Evolutionary conservation across 2,329 filamentous ascomycete genomes (phyloP).

Genomic region (Colletotrichum euphorbiae): DNA sequence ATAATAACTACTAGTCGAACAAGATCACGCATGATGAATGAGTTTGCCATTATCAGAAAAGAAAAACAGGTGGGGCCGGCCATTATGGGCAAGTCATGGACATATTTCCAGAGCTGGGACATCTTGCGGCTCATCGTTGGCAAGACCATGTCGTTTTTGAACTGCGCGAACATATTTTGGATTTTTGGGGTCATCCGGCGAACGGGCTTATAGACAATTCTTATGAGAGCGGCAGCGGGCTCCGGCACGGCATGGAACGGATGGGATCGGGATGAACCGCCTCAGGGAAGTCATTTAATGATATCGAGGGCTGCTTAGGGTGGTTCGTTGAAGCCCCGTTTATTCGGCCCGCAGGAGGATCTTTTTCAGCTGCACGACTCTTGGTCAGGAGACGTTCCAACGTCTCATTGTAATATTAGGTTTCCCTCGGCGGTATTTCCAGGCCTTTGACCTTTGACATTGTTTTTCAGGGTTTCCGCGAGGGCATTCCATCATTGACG

Average conservation of each 20-base stretch:
- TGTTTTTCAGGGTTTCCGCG: not conserved
- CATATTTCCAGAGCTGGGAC: slow-evolving; percentile 25
- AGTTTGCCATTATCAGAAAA: slow-evolving; percentile 5
- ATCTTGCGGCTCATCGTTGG: slow-evolving; percentile 17
- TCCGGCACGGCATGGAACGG: slow-evolving; percentile 26
- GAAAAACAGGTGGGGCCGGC: slow-evolving; percentile 11
- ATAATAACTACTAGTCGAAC: slow-evolving; percentile 11
- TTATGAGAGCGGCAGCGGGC: slow-evolving; percentile 20
- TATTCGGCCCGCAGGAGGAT: slow-evolving; percentile 9
- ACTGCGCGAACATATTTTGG: not conserved
- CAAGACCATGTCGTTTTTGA: slow-evolving; percentile 22
- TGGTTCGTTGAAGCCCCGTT: slow-evolving; percentile 18
- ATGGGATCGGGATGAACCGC: slow-evolving; percentile 21
- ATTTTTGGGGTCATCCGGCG: slow-evolving; percentile 18
- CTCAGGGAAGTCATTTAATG: slow-evolving; percentile 25
- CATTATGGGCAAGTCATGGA: not conserved
- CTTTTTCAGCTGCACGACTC: slow-evolving; percentile 2
- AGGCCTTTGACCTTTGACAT: not conserved
- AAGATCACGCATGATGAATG: slow-evolving; percentile 21
- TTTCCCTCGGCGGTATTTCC: not conserved
- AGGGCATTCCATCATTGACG: not conserved
- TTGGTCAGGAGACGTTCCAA: slow-evolving; percentile 19
- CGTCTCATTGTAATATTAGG: slow-evolving; percentile 37
- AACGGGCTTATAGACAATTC: slow-evolving; percentile 32
- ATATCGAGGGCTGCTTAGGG: slow-evolving; percentile 9